A percentile compares a stretch with the other conserved stretches of the same genome.
These are phyloP conservation scores for Arachis monticola DNA, from an alignment of 331 rosid genomes.

Conservation along the genomic window DNA sequence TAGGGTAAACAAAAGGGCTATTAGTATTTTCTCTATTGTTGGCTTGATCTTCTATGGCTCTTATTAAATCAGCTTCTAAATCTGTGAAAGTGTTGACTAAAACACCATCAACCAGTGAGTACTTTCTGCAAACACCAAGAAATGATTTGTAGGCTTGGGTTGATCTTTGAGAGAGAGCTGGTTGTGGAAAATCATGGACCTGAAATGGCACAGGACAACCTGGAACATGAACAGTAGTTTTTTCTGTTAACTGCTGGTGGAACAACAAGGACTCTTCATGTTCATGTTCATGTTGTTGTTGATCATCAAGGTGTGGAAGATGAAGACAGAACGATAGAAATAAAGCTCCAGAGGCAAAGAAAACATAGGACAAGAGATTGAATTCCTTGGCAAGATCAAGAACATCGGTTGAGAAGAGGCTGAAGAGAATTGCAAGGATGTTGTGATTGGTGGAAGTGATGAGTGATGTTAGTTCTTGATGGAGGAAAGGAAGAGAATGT, in stretches of 20 bases:
- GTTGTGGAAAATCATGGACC: slow-evolving; percentile 13
- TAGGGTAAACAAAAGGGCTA: slow-evolving; percentile 14
- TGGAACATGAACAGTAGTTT: neutral
- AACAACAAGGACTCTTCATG: neutral
- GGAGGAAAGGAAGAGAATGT: neutral
- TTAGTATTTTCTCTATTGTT: neutral
- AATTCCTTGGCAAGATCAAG: slow-evolving; percentile 24
- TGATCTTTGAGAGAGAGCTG: neutral
- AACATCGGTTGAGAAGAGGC: slow-evolving; percentile 17
- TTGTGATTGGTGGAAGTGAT: neutral
- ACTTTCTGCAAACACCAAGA: neutral
- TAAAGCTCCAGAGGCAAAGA: slow-evolving; percentile 12
- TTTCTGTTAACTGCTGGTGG: neutral
- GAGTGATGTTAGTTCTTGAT: neutral
- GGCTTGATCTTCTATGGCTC: neutral
- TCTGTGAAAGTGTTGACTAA: slow-evolving; percentile 22
- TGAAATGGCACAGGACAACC: slow-evolving; percentile 2
- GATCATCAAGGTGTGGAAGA: neutral
- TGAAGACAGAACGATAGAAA: neutral
- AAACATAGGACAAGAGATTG: slow-evolving; percentile 3
- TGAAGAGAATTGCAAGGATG: slow-evolving; percentile 8
- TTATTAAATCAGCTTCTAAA: slow-evolving; percentile 12
- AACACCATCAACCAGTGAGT: slow-evolving; percentile 26
- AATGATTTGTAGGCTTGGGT: slow-evolving; percentile 4
- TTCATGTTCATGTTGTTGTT: too few species aligned